Evolutionary conservation across 805 yeast genomes (phyloP), one percentile per base, ranked within the genome.

Genomic region (Spathaspora passalidarum): DNA sequence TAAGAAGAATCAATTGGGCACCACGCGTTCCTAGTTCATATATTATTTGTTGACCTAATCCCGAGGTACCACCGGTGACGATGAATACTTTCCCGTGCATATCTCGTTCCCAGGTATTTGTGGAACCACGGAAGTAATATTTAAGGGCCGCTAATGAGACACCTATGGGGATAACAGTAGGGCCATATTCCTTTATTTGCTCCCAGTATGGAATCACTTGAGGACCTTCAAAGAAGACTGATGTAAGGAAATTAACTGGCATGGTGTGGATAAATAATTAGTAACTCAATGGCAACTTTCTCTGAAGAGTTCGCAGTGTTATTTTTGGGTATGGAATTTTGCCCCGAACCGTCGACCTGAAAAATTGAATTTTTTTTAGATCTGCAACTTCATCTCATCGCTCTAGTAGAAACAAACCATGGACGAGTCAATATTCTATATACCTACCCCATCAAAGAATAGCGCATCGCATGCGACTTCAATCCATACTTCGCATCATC

Each of bases 61-160:
- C 97, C 1, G 95, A 78, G 0, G 98, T 92, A 1, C 96, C 99
- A n/a, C 99, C 99, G 0, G 94, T 86, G 5, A 88, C 74, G 17
- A 87, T 70, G 56, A 75, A 86, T 4, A 91, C 98, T 57, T 83
- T 82, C 1, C 98, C 97, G 60, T 94, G 96, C 61, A 92, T 66
- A 52, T 90, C 91, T 49, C 97, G 75, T 50, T 88, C 96, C 96
- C 97, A 92, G 0, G 90, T 86, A 65, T 92, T 94, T 17, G 78
- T 54, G 1, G 87, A 64, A 9, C 99, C 99, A 29, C 84, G 79
- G 56, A 86, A 82, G 68, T 86, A 88, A 61, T 79, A 80, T 61
- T 92, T 92, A 37, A 81, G 43, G 1, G 76, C 75, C 0, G 69
- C 76, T 0, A 77, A 57, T 0, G 65, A 65, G 0, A 74, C 66